Base-by-base conservation (phyloP, 495 filamentous ascomycete genomes). In the Penicillium turbatum region DNA sequence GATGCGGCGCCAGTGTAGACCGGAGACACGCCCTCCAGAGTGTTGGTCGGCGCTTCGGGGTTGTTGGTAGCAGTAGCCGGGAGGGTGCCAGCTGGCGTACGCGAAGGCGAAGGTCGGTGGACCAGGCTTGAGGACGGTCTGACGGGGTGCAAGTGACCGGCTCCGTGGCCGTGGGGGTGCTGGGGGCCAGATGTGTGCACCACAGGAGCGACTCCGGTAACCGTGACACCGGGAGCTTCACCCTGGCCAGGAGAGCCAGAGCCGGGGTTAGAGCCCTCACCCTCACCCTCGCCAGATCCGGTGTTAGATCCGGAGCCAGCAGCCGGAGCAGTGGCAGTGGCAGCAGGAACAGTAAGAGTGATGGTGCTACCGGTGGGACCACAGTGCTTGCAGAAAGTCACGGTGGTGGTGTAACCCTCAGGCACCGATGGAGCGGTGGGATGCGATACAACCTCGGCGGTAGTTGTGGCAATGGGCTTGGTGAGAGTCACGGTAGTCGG, bases 401-500 rank as follows among this genome's bases (percentile, higher is more conserved):
- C 67, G 4, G 72, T 72, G 15, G 70, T 72, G n/a, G 68, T 74
- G 62, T 68, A 70, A 46, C 65, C 70, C 46, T 67, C 61, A 5
- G 67, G 66, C 3, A 66, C 52, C 16, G 64, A 29, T 7, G 44
- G 24, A 17, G 40, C 31, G 8, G 62, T 50, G 15, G 56, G 54
- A n/a, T 43, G 38, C 12, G 59, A 35, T 11, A 55, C 42, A 12
- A 48, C 36, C 34, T 54, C 37, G 9, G 49, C 48, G 4, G 59
- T 24, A 11, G 58, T 36, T 15, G 51, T 54, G 12, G 55, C 29
- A 34, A 42, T 48, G 26, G 74, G 74, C 38, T 69, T 44, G 34
- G 75, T 79, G 38, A 77, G 61, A n/a, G 73, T 78, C 40, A 75
- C 69, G 5, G 72, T 67, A 1, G 68, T 69, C 0, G 72, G 67